Conservation (phyloP, 371 early-diverging fungal species). For the Mortierella sp. region DNA sequence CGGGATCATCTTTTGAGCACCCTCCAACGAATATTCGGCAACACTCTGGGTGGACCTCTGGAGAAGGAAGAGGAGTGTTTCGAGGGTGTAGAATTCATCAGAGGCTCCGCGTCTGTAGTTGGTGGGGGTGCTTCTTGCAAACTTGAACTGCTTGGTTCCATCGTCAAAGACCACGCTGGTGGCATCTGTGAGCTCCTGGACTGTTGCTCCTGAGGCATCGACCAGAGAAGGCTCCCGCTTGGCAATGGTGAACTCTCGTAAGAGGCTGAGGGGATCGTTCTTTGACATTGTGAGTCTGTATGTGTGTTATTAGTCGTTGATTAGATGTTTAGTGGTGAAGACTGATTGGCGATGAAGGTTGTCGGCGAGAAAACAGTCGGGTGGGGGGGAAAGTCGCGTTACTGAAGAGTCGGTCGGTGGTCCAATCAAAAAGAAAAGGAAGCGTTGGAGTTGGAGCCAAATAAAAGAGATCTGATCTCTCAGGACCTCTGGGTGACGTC, state of each 20-base stretch:
- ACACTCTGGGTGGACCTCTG: slow-evolving; percentile 76
- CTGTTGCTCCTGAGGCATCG: slow-evolving; percentile 60
- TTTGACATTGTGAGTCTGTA: slow-evolving; percentile 27
- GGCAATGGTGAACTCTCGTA: slow-evolving; percentile 73
- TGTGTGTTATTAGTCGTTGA: background rate
- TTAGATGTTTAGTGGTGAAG: background rate
- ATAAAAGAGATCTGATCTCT: slow-evolving; percentile 4
- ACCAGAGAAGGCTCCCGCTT: slow-evolving; percentile 68
- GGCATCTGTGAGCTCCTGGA: slow-evolving; percentile 69
- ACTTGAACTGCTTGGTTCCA: slow-evolving; percentile 56
- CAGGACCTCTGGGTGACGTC: background rate
- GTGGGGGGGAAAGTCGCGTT: background rate
- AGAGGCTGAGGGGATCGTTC: slow-evolving; percentile 67
- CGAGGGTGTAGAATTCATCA: slow-evolving; percentile 78
- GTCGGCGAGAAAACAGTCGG: background rate
- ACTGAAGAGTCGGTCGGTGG: background rate
- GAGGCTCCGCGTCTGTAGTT: slow-evolving; percentile 70
- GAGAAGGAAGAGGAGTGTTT: slow-evolving; percentile 81
- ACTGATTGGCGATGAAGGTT: background rate
- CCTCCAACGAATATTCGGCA: slow-evolving; percentile 79
- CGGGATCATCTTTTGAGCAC: slow-evolving; percentile 71
- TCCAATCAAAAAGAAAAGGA: background rate
- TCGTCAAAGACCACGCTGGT: slow-evolving; percentile 68
- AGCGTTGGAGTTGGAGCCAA: background rate
- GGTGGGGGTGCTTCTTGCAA: slow-evolving; percentile 73